A percentile compares a stretch with the other conserved stretches of the same genome.
Evolutionary conservation across 495 filamentous ascomycete species (phyloP).

Genomic region (Hyaloscypha variabilis): DNA sequence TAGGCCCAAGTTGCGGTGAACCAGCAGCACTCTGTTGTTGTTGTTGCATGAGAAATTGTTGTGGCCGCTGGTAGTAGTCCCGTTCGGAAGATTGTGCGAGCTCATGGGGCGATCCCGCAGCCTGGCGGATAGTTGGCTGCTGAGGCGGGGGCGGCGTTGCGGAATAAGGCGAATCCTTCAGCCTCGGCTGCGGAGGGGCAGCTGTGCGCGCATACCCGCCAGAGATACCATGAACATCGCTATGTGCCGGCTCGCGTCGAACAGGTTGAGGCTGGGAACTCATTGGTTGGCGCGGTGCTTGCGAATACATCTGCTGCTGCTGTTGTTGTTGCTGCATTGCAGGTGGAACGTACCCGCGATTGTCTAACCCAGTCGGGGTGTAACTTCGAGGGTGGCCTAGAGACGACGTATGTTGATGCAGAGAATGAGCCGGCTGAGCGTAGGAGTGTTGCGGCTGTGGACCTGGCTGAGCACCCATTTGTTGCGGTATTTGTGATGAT

Average conservation of each 20-base stretch:
- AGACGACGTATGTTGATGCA: slow-evolving; percentile 36
- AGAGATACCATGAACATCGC: slow-evolving; percentile 26
- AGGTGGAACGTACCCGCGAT: slow-evolving; percentile 30
- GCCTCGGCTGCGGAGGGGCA: slow-evolving; percentile 23
- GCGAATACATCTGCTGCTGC: slow-evolving; percentile 25
- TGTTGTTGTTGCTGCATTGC: slow-evolving; percentile 29
- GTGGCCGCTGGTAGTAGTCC: slow-evolving; percentile 29
- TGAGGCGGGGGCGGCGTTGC: slow-evolving; percentile 17
- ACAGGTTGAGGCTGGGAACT: slow-evolving; percentile 23
- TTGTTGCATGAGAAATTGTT: slow-evolving; percentile 24
- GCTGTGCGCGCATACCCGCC: slow-evolving; percentile 23
- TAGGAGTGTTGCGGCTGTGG: slow-evolving; percentile 26
- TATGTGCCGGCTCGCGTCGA: slow-evolving; percentile 27
- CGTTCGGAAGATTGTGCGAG: slow-evolving; percentile 22
- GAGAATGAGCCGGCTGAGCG: slow-evolving; percentile 34
- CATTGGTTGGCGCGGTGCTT: slow-evolving; percentile 27
- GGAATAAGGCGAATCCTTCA: slow-evolving; percentile 33
- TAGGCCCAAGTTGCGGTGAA: slow-evolving; percentile 31
- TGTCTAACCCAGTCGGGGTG: slow-evolving; percentile 35
- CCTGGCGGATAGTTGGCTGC: slow-evolving; percentile 16
- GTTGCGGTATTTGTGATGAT: slow-evolving; percentile 16
- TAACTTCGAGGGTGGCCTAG: slow-evolving; percentile 34
- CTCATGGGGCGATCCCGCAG: slow-evolving; percentile 30
- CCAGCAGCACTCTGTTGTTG: slow-evolving; percentile 27
- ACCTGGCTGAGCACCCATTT: slow-evolving; percentile 15